These are phyloP conservation scores for Colletotrichum tropicicola DNA, from an alignment of 2,329 filamentous ascomycete species.

Conservation along the genomic window DNA sequence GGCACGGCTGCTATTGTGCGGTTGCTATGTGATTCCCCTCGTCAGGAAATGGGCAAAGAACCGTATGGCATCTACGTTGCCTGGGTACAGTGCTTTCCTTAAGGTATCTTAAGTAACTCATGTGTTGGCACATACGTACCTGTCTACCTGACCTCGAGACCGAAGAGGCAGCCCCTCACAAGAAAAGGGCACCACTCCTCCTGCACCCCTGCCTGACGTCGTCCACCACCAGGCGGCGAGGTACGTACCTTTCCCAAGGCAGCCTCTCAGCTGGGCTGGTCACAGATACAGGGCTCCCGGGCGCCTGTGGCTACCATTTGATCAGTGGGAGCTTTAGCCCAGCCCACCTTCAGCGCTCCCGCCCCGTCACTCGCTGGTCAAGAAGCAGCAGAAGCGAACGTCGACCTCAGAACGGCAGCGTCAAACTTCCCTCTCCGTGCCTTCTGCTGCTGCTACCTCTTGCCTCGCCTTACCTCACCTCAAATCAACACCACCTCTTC, in stretches of 20 bases:
- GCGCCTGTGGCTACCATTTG: slow-evolving; percentile 12
- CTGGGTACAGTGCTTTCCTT: no score
- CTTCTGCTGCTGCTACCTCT: slow-evolving; percentile 18
- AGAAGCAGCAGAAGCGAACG: not conserved
- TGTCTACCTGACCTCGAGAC: no score
- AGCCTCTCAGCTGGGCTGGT: not conserved
- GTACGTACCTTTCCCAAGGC: slow-evolving; percentile 19
- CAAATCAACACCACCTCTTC: slow-evolving; percentile 26
- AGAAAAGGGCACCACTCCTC: not conserved
- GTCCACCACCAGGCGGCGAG: not conserved
- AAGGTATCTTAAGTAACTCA: not conserved
- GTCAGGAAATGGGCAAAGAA: not conserved
- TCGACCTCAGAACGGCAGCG: not conserved
- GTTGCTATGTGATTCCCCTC: not conserved
- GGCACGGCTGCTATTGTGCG: not conserved
- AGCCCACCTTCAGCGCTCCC: slow-evolving; percentile 2
- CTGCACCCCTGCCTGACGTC: slow-evolving; percentile 26
- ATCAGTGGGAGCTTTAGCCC: slow-evolving; percentile 19
- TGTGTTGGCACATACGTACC: not conserved
- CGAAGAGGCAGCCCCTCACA: slow-evolving; percentile 4
- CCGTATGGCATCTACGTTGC: not conserved
- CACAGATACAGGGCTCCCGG: slow-evolving; percentile 19
- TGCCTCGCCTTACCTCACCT: not conserved
- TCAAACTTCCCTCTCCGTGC: slow-evolving; percentile 31
- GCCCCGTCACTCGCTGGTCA: slow-evolving; percentile 5